A percentile compares a stretch with the other conserved stretches of the same genome.
These are phyloP conservation scores for Cadophora luteo-olivacea DNA, from an alignment of 2,329 filamentous ascomycete genomes.

Conservation along the genomic window DNA sequence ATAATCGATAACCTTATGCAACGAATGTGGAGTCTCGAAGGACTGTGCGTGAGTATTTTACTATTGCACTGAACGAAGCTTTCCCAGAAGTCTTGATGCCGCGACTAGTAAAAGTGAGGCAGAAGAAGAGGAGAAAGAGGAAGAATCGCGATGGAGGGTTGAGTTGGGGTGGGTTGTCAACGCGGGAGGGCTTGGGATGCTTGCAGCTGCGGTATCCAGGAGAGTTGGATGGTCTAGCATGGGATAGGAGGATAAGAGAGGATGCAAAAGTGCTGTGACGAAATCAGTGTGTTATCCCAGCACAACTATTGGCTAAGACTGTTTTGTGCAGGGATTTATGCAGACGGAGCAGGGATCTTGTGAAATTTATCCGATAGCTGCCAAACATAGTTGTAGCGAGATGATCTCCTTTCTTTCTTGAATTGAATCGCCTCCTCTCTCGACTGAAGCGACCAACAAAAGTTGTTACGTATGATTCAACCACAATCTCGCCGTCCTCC, in stretches of 20 bases:
- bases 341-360: neutral
- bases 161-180: neutral
- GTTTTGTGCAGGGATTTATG: slow-evolving; percentile 16
- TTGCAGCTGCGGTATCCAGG: neutral
- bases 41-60: slow-evolving; percentile 8
- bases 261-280: slow-evolving; percentile 16
- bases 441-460: neutral
- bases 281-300: slow-evolving; percentile 6
- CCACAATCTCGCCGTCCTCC: neutral
- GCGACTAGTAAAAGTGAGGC: slow-evolving; percentile 21
- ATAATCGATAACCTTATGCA: slow-evolving; percentile 1
- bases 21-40: slow-evolving; percentile 20
- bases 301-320: neutral
- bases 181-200: slow-evolving; percentile 10
- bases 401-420: neutral
- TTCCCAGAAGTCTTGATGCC: slow-evolving; percentile 1
- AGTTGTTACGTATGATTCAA: neutral
- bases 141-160: neutral
- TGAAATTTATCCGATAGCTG: slow-evolving; percentile 19
- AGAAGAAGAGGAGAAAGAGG: slow-evolving; percentile 12
- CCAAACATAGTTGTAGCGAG: neutral
- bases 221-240: neutral
- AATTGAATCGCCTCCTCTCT: neutral
- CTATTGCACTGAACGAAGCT: neutral
- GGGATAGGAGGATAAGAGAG: neutral